Evolutionary conservation across 768 basidiomycete genomes (phyloP), one percentile per base, ranked within the genome.

Genomic region (Russula brevipes): DNA sequence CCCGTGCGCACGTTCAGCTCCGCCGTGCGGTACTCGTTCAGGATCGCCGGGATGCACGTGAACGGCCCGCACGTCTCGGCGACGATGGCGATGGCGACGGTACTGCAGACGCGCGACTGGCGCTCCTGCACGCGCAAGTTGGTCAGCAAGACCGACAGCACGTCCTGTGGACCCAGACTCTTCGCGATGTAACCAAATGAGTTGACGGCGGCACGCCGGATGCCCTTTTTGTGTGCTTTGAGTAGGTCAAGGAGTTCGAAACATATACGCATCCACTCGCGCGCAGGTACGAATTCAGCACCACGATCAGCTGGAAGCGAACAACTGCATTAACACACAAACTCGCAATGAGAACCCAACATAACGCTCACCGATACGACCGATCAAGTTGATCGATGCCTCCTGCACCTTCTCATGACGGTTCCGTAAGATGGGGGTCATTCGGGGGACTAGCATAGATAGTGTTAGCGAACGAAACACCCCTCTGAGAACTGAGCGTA

Each of bases 201-300:
- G 79, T 99, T 98, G 77, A 98, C 97, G 24, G 97, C 96, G 0
- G 96, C 97, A 72, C 96, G 92, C 58, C 97, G 90, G 72, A 98
- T 99, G 47, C 91, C 96, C 76, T 98, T 98, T 80, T 99, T 99
- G 79, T 99, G 97, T 9, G 97, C 97, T 74, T 98, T 98, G 70
- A 98, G 82, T 31, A 99, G 81, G 72, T 98, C 97, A 54, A 99
- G 83, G 39, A 99, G 78, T 72, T 99, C 97, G 76, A 99, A 98
- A 73, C 97, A 98, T 72, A 99, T 98, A 72, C 97, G 89, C 97
- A 99, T 99, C 97, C 96, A 98, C 76, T 99, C 97, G 70, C 97
- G 86, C 10, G 97, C 96, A 16, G 97, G 95, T 0, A 99, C 96
- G 65, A 93, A 98, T 76, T 98, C 97, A 24, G 97, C 96, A 59